These are phyloP conservation scores for Epichloe hybrida DNA, from an alignment of 2,329 filamentous ascomycete species.

Conservation along the genomic window DNA sequence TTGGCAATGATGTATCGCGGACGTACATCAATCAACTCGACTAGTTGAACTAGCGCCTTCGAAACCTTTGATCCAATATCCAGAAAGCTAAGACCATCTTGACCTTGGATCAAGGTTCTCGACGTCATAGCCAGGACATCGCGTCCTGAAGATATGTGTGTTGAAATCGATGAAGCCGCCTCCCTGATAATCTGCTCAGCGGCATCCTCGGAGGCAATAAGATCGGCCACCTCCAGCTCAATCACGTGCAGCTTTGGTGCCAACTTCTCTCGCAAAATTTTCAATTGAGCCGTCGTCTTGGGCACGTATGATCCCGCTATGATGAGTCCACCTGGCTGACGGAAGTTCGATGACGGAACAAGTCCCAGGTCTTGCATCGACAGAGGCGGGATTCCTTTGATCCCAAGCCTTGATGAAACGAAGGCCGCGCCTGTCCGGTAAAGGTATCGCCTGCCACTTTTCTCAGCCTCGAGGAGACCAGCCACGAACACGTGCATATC, in stretches of 20 bases:
- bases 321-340: constrained; percentile 30
- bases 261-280: constrained; percentile 24
- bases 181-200: constrained; percentile 15
- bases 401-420: constrained; percentile 34
- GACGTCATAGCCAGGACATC: constrained; percentile 47
- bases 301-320: constrained; percentile 43
- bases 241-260: constrained; percentile 30
- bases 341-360: background rate
- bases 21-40: constrained; percentile 28
- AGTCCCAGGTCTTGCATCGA: constrained; percentile 28
- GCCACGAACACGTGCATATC: constrained; percentile 43
- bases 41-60: constrained; percentile 33
- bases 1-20: constrained; percentile 45
- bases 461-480: constrained; percentile 27
- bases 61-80: constrained; percentile 40
- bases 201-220: constrained; percentile 17
- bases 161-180: constrained; percentile 14
- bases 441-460: constrained; percentile 19
- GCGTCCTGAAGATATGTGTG: constrained; percentile 24
- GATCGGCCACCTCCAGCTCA: constrained; percentile 26
- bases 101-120: constrained; percentile 30
- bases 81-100: constrained; percentile 32
- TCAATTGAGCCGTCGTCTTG: constrained; percentile 42
- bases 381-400: constrained; percentile 34
- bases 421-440: constrained; percentile 27